Conservation (phyloP, 139 green algal genomes). For the Chlorella sp. region DNA sequence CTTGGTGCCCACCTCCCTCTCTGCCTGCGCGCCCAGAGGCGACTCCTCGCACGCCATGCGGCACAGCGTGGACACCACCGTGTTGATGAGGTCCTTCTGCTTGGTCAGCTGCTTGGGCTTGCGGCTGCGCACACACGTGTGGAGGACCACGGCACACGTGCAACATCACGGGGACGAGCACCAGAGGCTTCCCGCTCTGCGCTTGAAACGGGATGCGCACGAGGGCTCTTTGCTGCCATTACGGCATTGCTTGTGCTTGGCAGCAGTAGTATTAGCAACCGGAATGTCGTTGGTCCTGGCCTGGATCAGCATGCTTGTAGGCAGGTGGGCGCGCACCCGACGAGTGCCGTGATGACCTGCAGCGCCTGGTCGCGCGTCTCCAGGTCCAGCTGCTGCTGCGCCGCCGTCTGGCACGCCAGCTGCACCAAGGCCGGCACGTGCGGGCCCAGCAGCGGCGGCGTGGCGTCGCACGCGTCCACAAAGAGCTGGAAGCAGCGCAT, state of each 20-base stretch:
- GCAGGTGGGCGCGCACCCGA: too few species aligned
- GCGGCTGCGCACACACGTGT: slow-evolving; percentile 9
- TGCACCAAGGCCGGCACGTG: slow-evolving; percentile 43
- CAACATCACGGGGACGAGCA: too few species aligned
- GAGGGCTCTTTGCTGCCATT: too few species aligned
- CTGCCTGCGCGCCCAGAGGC: slow-evolving; percentile 12
- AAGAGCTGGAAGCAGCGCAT: slow-evolving; percentile 46
- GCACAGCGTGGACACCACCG: slow-evolving; percentile 46
- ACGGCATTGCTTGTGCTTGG: too few species aligned
- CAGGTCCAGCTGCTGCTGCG: slow-evolving; percentile 31
- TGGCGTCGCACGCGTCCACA: slow-evolving; percentile 47
- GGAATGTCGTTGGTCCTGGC: too few species aligned
- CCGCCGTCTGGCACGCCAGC: slow-evolving; percentile 40
- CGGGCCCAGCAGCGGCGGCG: slow-evolving; percentile 41
- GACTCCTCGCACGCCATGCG: slow-evolving; percentile 42
- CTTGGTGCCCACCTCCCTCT: slow-evolving; percentile 10
- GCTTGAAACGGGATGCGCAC: too few species aligned
- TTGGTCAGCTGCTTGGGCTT: slow-evolving; percentile 69
- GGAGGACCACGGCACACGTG: not conserved
- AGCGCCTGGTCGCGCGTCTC: slow-evolving; percentile 48
- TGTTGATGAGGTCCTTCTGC: slow-evolving; percentile 39
- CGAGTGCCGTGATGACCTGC: slow-evolving; percentile 54
- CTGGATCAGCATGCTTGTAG: too few species aligned
- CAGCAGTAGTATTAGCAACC: too few species aligned
- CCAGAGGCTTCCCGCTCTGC: too few species aligned